A percentile compares a stretch with the other conserved stretches of the same genome.
Evolutionary conservation across 768 basidiomycete genomes (phyloP).

Genomic region (Pluteus cervinus): DNA sequence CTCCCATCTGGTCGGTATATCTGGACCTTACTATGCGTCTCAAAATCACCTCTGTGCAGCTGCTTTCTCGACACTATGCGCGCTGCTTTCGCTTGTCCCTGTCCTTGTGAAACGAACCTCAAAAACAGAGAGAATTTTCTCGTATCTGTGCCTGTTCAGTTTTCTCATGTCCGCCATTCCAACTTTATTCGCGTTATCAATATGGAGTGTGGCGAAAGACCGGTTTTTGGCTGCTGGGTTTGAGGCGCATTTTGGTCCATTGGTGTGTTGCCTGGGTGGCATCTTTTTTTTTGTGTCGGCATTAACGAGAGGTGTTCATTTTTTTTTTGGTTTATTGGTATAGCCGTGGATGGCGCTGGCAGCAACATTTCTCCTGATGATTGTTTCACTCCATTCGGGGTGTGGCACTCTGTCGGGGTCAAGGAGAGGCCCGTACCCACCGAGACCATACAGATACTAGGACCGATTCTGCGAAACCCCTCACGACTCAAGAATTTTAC

Average conservation of each 20-base stretch:
- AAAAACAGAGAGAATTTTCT: slow-evolving; percentile 22
- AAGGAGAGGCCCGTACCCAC: slow-evolving; percentile 1
- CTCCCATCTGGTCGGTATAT: neutral
- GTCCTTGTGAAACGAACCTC: slow-evolving; percentile 15
- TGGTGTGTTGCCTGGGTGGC: slow-evolving; percentile 20
- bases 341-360: slow-evolving; percentile 32
- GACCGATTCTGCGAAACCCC: too few species aligned
- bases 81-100: slow-evolving; percentile 23
- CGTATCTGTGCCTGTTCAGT: slow-evolving; percentile 19
- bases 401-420: slow-evolving; percentile 1
- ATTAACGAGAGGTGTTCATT: neutral
- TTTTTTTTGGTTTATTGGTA: neutral
- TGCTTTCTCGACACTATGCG: slow-evolving; percentile 22
- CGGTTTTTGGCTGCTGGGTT: slow-evolving; percentile 27
- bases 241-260: slow-evolving; percentile 26
- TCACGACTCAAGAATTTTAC: too few species aligned
- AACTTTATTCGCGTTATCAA: slow-evolving; percentile 32
- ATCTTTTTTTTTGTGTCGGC: neutral
- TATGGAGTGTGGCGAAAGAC: slow-evolving; percentile 24
- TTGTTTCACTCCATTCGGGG: slow-evolving; percentile 12
- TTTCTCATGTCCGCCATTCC: slow-evolving; percentile 23
- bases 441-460: too few species aligned
- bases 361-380: slow-evolving; percentile 22
- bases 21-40: slow-evolving; percentile 1
- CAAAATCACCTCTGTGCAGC: slow-evolving; percentile 12